Evolutionary conservation across 148 eudicot genomes (phyloP).

Genomic region (Camellia sinensis): DNA sequence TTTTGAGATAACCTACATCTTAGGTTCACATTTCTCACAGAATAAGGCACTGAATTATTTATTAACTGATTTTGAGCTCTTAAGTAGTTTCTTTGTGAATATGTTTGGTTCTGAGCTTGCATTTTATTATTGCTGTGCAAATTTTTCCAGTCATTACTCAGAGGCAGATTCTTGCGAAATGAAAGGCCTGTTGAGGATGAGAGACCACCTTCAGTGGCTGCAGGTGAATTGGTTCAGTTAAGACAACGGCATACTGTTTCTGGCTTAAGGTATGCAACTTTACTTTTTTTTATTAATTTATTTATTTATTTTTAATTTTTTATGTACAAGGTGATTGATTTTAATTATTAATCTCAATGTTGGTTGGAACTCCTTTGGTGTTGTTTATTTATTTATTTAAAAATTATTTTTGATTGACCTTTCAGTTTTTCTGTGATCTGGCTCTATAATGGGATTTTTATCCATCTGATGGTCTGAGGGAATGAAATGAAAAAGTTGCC

Average conservation of each 20-base stretch:
- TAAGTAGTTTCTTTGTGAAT: background rate
- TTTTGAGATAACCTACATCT: too few species aligned
- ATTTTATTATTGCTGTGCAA: background rate
- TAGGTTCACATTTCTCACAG: background rate
- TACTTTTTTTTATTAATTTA: background rate
- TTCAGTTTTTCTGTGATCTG: background rate
- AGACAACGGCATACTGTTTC: constrained; percentile 95
- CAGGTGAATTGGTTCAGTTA: constrained; percentile 77
- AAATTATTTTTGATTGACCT: background rate
- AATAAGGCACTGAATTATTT: background rate
- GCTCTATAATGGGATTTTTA: background rate
- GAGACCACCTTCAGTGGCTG: constrained; percentile 77
- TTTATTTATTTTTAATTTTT: background rate
- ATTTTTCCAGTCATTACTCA: constrained; percentile 70
- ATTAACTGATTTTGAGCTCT: background rate
- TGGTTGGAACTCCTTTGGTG: background rate
- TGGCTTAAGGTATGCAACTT: constrained; percentile 67
- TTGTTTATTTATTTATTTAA: background rate
- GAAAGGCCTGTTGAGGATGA: constrained; percentile 84
- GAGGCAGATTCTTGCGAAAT: constrained; percentile 94
- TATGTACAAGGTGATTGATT: background rate
- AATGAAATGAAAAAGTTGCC: background rate
- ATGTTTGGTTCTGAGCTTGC: background rate
- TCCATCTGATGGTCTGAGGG: background rate
- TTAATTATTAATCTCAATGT: background rate